Percentiles rank a stretch among this genome's conserved stretches.
These are phyloP conservation scores for Verticillium klebahnii DNA, from an alignment of 2,329 filamentous ascomycete species.

Conservation along the genomic window DNA sequence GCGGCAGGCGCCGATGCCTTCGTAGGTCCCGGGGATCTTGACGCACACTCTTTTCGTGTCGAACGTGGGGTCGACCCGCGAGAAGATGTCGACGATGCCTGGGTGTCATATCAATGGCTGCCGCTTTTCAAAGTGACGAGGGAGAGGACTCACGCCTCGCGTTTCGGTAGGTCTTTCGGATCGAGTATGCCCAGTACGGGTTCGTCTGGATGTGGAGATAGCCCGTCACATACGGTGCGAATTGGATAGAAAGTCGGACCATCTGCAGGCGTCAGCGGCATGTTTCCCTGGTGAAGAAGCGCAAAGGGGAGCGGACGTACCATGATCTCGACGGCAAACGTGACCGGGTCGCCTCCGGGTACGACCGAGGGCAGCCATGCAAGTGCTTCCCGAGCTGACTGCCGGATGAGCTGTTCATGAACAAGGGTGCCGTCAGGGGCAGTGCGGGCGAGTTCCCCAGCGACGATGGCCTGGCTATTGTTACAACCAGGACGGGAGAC, in stretches of 20 bases:
- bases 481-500: background rate
- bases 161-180: conserved; percentile 42
- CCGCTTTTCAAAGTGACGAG: background rate
- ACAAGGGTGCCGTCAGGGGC: conserved; percentile 16
- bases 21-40: conserved; percentile 60
- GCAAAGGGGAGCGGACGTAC: conserved; percentile 21
- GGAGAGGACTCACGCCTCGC: conserved; percentile 19
- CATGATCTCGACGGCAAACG: conserved; percentile 52
- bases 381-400: conserved; percentile 19
- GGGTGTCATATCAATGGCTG: background rate
- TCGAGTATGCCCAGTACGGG: conserved; percentile 48
- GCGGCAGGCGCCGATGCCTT: conserved; percentile 56
- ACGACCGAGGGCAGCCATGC: conserved; percentile 13
- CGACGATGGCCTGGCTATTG: conserved; percentile 26
- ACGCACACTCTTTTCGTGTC: conserved; percentile 50
- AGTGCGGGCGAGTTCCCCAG: conserved; percentile 22
- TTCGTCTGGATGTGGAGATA: conserved; percentile 58
- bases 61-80: conserved; percentile 35
- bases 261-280: conserved; percentile 32
- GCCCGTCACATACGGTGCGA: conserved; percentile 44
- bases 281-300: background rate
- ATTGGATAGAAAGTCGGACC: conserved; percentile 48
- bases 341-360: conserved; percentile 24
- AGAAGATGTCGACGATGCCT: conserved; percentile 49
- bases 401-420: conserved; percentile 22